Percentiles rank a stretch among this genome's conserved stretches.
Conservation (phyloP, 768 basidiomycete genomes). For the Lactarius trivialis region DNA sequence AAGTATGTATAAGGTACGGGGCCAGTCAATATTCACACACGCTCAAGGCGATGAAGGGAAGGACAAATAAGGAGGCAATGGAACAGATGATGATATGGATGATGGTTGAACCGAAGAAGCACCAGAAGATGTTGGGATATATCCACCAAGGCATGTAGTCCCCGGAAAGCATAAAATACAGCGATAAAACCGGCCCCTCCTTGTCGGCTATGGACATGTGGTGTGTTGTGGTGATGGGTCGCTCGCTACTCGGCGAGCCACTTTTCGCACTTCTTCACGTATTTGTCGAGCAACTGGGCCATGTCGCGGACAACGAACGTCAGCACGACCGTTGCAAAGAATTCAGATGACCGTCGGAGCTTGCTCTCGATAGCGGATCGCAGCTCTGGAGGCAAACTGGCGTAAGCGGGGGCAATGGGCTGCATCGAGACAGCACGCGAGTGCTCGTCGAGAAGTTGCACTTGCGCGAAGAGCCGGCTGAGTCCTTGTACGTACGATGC, state of each 20-base stretch:
- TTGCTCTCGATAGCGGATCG: conserved; percentile 61
- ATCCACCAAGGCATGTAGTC: conserved; percentile 26
- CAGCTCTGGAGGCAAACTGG: conserved; percentile 58
- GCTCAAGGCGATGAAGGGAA: neutral
- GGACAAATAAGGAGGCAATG: conserved; percentile 4
- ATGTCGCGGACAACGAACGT: conserved; percentile 87
- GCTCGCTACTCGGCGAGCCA: conserved; percentile 68
- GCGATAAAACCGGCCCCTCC: conserved; percentile 11
- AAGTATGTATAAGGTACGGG: conserved; percentile 15
- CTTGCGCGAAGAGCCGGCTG: conserved; percentile 61
- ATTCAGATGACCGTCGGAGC: conserved; percentile 80
- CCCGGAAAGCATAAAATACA: conserved; percentile 32
- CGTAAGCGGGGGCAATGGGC: conserved; percentile 66
- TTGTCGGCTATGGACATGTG: conserved; percentile 5
- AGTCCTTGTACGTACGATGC: conserved; percentile 75
- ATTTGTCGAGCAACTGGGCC: conserved; percentile 83
- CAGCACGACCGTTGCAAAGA: conserved; percentile 82
- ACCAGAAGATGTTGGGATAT: conserved; percentile 23
- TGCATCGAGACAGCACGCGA: conserved; percentile 63
- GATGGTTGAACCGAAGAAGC: conserved; percentile 30
- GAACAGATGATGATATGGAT: conserved; percentile 18
- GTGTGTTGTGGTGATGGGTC: conserved; percentile 1
- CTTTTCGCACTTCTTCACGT: conserved; percentile 89
- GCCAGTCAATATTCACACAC: conserved; percentile 6
- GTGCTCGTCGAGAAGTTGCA: conserved; percentile 83